These are phyloP conservation scores for Ceratocystiopsis sp. DNA, from an alignment of 2,329 filamentous ascomycete genomes.

Conservation along the genomic window DNA sequence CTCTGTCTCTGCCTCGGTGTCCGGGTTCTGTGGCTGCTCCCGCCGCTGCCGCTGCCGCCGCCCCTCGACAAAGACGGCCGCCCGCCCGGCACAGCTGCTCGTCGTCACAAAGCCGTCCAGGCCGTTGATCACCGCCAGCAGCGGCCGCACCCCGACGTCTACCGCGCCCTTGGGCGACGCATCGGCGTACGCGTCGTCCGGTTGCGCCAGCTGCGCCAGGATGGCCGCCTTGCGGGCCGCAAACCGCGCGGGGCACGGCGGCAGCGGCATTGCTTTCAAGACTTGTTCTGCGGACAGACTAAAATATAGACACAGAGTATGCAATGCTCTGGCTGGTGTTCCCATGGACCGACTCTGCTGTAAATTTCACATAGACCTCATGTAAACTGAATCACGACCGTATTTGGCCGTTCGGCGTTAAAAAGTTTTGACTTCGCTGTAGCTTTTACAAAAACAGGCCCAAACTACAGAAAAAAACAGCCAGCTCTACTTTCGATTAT, in stretches of 20 bases:
- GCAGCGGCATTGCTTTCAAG: slow-evolving; percentile 2
- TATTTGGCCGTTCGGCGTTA: too few relatives aligned
- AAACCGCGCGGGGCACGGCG: slow-evolving; percentile 7
- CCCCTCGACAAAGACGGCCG: slow-evolving; percentile 80
- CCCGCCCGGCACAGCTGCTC: slow-evolving; percentile 77
- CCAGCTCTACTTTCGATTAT: too few relatives aligned
- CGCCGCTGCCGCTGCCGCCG: slow-evolving; percentile 20
- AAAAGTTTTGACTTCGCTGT: too few relatives aligned
- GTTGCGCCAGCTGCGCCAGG: slow-evolving; percentile 49
- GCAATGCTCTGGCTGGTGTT: too few relatives aligned
- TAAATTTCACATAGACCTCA: too few relatives aligned
- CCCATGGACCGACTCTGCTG: too few relatives aligned
- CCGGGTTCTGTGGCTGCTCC: not conserved
- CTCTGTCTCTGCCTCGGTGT: slow-evolving; percentile 5
- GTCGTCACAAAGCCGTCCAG: slow-evolving; percentile 69
- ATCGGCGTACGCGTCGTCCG: slow-evolving; percentile 59
- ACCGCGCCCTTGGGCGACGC: slow-evolving; percentile 78
- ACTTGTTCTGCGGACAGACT: too few relatives aligned
- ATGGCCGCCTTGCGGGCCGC: slow-evolving; percentile 51
- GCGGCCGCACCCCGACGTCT: slow-evolving; percentile 57
- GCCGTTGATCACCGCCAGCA: slow-evolving; percentile 65
- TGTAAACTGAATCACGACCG: too few relatives aligned
- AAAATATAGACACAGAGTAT: too few relatives aligned
- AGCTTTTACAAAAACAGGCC: too few relatives aligned
- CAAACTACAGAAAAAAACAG: too few relatives aligned